phyloP scores from a whole-genome alignment of 2,329 filamentous ascomycete genomes.

The Seiridium unicorne region DNA sequence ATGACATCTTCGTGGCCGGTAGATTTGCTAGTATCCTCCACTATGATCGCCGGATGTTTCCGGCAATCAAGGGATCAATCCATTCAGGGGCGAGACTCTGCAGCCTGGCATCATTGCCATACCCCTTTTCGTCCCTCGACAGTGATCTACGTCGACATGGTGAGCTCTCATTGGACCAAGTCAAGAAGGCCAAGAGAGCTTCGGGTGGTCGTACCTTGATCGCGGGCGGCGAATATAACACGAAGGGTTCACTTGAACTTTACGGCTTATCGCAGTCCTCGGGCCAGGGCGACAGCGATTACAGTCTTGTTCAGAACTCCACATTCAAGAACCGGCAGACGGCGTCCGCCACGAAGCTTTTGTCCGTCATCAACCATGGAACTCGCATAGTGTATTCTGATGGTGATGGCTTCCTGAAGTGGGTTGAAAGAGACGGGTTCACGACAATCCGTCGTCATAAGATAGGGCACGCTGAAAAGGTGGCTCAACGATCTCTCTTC shows the following conservation, averaged over 20 bases:
- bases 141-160: constrained; percentile 56
- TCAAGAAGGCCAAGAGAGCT: constrained; percentile 50
- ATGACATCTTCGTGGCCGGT: constrained; percentile 85
- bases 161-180: constrained; percentile 53
- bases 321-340: constrained; percentile 79
- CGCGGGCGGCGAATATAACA: constrained; percentile 87
- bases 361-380: constrained; percentile 80
- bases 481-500: constrained; percentile 48
- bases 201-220: constrained; percentile 65
- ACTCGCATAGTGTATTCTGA: constrained; percentile 81
- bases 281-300: constrained; percentile 11
- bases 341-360: constrained; percentile 74
- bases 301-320: constrained; percentile 40
- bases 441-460: constrained; percentile 55
- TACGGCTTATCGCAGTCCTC: constrained; percentile 58
- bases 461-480: constrained; percentile 53
- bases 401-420: constrained; percentile 79
- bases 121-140: constrained; percentile 63
- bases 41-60: constrained; percentile 86
- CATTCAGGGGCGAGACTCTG: constrained; percentile 82
- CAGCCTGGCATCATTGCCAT: constrained; percentile 67
- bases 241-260: constrained; percentile 85
- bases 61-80: constrained; percentile 72
- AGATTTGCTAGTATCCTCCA: constrained; percentile 85
- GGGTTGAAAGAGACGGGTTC: constrained; percentile 83